These are phyloP conservation scores for Aspergillus ruber DNA, from an alignment of 2,329 filamentous ascomycete genomes.

Conservation along the genomic window DNA sequence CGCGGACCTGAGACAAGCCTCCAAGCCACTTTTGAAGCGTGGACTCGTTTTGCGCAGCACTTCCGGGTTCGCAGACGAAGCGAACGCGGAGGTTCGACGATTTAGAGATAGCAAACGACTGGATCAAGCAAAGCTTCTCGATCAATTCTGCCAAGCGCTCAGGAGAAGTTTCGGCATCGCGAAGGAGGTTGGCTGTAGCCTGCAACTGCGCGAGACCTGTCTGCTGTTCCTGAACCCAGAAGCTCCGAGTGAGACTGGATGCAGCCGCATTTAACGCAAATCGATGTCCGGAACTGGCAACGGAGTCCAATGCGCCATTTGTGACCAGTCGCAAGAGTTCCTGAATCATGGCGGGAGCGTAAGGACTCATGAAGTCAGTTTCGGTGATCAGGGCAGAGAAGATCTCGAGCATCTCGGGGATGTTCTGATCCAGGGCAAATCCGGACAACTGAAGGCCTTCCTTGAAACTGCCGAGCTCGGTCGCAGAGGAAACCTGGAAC, in stretches of 20 bases:
- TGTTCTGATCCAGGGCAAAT: constrained; percentile 81
- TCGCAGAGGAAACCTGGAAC: constrained; percentile 72
- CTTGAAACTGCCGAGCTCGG: constrained; percentile 60
- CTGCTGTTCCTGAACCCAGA: constrained; percentile 74
- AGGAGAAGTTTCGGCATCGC: constrained; percentile 61
- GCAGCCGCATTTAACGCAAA: constrained; percentile 82
- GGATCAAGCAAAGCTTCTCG: constrained; percentile 76
- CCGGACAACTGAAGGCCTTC: constrained; percentile 83
- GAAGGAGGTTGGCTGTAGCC: constrained; percentile 65
- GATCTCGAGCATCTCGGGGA: constrained; percentile 85
- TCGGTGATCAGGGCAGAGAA: constrained; percentile 73
- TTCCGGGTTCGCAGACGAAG: constrained; percentile 77
- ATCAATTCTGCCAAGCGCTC: constrained; percentile 71
- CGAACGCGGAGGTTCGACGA: constrained; percentile 66
- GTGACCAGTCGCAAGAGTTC: constrained; percentile 81
- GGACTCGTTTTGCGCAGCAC: constrained; percentile 61
- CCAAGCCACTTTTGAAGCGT: constrained; percentile 66
- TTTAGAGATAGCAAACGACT: constrained; percentile 66
- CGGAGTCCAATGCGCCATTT: constrained; percentile 83
- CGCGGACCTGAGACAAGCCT: constrained; percentile 46
- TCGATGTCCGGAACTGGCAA: constrained; percentile 82
- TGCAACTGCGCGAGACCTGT: constrained; percentile 85
- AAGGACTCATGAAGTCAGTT: constrained; percentile 80
- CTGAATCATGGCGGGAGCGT: constrained; percentile 73
- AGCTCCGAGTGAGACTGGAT: constrained; percentile 65